Evolutionary conservation across 441 rosid species (phyloP), one percentile per base, ranked within the genome.

Genomic region (Croton setiger): DNA sequence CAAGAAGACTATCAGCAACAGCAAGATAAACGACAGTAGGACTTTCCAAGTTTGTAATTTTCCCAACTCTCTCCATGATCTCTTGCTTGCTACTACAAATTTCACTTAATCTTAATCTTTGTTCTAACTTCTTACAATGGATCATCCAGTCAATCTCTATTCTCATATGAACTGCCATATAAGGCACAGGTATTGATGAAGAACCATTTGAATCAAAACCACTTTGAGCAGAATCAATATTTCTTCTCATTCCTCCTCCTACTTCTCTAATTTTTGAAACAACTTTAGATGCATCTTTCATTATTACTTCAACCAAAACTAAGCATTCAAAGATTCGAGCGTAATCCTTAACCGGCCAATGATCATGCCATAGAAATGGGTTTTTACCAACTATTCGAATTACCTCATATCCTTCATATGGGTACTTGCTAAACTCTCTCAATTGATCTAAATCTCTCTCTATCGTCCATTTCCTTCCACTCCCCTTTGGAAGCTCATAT

Each of bases 101-200:
- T 74, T 86, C 83, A 72, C 69, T 81, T 9, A 89, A 74, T 61
- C 86, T 84, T 66, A 62, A 70, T 64, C 93, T 81, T 45, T 86
- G 88, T 75, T 95, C 96, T 63, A 95, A 73, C 55, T 95, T 95
- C 85, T 87, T 95, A 70, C 99, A 95, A 63, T 95, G 99, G 64
- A 95, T 92, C 97, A 90, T 87, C 99, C 99, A 95, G 64, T 95
- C 99, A 65, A 87, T 89, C 84, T 95, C 99, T 62, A 95, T 83
- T 75, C 99, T 88, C 99, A 95, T 89, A 75, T 95, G 98, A 74
- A 95, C 97, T 0, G 99, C 98, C 13, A 89, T 74, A 47, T 84
- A 92, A 47, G 89, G 87, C 44, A 74, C 48, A 0, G 72, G 63
- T 9, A 37, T 54, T 61, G 1, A 11, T 1, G 23, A 64, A 48